Conservation (phyloP, 2,329 filamentous ascomycete genomes). For the Alternaria viburni region DNA sequence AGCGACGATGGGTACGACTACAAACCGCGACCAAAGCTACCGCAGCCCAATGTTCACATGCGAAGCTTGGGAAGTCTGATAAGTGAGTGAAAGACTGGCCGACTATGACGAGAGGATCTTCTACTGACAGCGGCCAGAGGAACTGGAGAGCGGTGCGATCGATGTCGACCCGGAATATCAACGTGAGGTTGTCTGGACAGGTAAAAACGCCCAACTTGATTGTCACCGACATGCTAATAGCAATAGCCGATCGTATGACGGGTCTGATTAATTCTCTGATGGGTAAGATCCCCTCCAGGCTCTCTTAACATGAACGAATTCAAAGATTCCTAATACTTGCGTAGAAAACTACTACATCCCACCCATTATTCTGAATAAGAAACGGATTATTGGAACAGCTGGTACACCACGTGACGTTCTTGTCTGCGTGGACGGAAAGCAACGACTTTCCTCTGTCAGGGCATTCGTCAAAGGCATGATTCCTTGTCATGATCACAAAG, state of each 20-base stretch:
- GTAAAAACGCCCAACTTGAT: slow-evolving; percentile 9
- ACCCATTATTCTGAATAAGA: slow-evolving; percentile 56
- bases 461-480: slow-evolving; percentile 56
- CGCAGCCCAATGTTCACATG: slow-evolving; percentile 22
- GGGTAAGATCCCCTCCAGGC: slow-evolving; percentile 22
- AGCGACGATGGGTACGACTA: slow-evolving; percentile 16
- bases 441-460: slow-evolving; percentile 54
- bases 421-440: slow-evolving; percentile 49
- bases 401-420: slow-evolving; percentile 21
- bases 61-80: slow-evolving; percentile 32
- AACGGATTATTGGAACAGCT: slow-evolving; percentile 14
- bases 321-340: background rate
- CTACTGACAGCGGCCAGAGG: slow-evolving; percentile 19
- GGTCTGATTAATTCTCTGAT: slow-evolving; percentile 45
- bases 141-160: slow-evolving; percentile 34
- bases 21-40: slow-evolving; percentile 33
- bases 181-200: slow-evolving; percentile 55
- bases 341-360: slow-evolving; percentile 54
- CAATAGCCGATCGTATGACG: slow-evolving; percentile 41
- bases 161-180: slow-evolving; percentile 57
- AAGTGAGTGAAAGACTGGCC: slow-evolving; percentile 21
- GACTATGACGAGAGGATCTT: background rate
- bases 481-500: slow-evolving; percentile 50
- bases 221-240: background rate
- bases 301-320: background rate